These are phyloP conservation scores for Arachis stenosperma DNA, from an alignment of 306 rosid genomes.

Conservation along the genomic window DNA sequence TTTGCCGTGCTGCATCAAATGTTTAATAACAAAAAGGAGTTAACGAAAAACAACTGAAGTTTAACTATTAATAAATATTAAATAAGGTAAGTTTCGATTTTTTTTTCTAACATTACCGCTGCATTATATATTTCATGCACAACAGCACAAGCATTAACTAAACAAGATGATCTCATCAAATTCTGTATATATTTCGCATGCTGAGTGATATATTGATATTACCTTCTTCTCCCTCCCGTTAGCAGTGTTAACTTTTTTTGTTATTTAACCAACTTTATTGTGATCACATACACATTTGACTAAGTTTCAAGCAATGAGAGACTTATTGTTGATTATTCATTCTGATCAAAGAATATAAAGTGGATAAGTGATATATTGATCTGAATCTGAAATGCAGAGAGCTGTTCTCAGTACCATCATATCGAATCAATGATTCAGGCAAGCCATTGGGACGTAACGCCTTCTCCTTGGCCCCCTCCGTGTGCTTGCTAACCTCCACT, in stretches of 20 bases:
- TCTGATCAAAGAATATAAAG: not conserved
- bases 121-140: conserved; percentile 7
- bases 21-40: too few relatives aligned
- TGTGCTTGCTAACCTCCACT: conserved; percentile 95
- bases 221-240: not conserved
- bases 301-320: not conserved
- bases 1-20: conserved; percentile 79
- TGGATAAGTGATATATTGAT: not conserved
- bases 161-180: too few relatives aligned
- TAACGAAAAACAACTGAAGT: too few relatives aligned
- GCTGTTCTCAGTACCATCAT: conserved; percentile 58
- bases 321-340: not conserved
- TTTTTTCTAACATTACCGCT: conserved; percentile 43
- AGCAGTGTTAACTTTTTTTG: too few relatives aligned
- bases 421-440: conserved; percentile 86
- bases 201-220: too few relatives aligned
- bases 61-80: too few relatives aligned
- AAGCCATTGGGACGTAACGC: conserved; percentile 87
- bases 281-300: not conserved
- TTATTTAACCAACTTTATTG: not conserved
- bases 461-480: conserved; percentile 88
- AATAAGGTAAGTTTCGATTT: too few relatives aligned
- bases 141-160: too few relatives aligned
- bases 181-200: too few relatives aligned
- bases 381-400: conserved; percentile 15